Percentiles rank a stretch among this genome's conserved stretches.
Conservation (phyloP, 2,329 filamentous ascomycete species). For the Venturia asperata region DNA sequence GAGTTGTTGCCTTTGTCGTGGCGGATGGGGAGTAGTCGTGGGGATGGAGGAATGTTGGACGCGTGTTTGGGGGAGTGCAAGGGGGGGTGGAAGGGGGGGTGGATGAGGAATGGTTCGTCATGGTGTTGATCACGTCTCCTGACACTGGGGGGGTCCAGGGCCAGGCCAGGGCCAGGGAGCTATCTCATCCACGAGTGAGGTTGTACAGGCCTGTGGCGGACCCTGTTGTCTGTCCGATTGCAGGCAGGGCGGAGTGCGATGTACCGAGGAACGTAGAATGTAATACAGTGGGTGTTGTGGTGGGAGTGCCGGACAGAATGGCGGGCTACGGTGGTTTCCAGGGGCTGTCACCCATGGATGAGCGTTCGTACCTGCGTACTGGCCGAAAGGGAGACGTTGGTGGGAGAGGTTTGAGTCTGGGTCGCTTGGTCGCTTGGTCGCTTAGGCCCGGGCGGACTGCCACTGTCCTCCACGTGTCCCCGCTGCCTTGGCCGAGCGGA, state of each 20-base stretch:
- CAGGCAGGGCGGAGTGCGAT: background rate
- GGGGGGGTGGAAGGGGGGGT: slow-evolving; percentile 4
- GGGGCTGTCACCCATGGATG: background rate
- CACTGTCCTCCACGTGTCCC: background rate
- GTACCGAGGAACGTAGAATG: background rate
- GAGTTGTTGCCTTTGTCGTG: background rate
- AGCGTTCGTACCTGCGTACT: background rate
- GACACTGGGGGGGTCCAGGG: background rate
- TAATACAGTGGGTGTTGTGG: background rate
- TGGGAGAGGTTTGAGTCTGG: background rate
- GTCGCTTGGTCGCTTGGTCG: background rate
- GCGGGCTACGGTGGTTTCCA: background rate
- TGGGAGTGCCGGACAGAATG: background rate
- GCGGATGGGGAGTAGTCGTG: slow-evolving; percentile 2
- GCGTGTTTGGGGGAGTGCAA: slow-evolving; percentile 5
- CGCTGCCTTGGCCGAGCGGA: background rate
- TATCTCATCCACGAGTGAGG: background rate
- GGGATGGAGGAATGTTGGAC: background rate
- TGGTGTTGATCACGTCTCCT: background rate
- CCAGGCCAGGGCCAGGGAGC: background rate
- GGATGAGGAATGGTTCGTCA: slow-evolving; percentile 11
- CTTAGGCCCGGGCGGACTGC: no score
- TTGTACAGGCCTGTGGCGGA: background rate
- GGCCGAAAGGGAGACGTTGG: background rate
- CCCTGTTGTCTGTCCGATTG: no score